A percentile compares a stretch with the other conserved stretches of the same genome.
Evolutionary conservation across 176 grass and related monocot genomes (phyloP).

Genomic region (Oryza officinalis): DNA sequence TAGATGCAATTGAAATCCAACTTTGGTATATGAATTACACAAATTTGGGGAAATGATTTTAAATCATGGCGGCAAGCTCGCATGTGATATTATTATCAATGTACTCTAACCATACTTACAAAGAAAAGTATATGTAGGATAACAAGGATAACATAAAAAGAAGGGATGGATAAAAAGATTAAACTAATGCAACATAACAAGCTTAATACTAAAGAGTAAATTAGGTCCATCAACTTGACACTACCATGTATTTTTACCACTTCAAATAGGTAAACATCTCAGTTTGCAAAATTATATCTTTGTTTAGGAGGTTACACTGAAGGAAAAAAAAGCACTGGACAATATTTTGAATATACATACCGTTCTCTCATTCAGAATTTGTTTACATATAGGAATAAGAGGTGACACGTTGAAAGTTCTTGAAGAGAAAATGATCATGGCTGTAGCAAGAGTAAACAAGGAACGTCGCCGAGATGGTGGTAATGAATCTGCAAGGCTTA

Average conservation of each 20-base stretch:
- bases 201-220: conserved; percentile 1
- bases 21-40: not conserved
- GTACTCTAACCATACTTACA: not conserved
- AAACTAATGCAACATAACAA: not conserved
- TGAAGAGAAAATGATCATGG: conserved; percentile 98
- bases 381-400: conserved; percentile 87
- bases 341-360: conserved; percentile 54
- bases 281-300: conserved; percentile 18
- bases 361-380: conserved; percentile 62
- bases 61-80: conserved; percentile 3
- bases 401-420: conserved; percentile 77
- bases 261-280: conserved; percentile 29
- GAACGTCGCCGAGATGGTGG: conserved; percentile 76
- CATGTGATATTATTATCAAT: not conserved
- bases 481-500: conserved; percentile 64
- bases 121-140: conserved; percentile 23
- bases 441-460: conserved; percentile 76
- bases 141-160: conserved; percentile 20
- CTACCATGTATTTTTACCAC: not conserved
- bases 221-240: conserved; percentile 18
- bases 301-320: conserved; percentile 27
- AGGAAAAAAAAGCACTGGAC: conserved; percentile 17
- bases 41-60: not conserved
- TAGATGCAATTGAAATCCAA: conserved; percentile 20
- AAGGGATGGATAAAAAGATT: conserved; percentile 28